A percentile compares a stretch with the other conserved stretches of the same genome.
Evolutionary conservation across 768 basidiomycete genomes (phyloP).

Genomic region (Termitomyces sp.): DNA sequence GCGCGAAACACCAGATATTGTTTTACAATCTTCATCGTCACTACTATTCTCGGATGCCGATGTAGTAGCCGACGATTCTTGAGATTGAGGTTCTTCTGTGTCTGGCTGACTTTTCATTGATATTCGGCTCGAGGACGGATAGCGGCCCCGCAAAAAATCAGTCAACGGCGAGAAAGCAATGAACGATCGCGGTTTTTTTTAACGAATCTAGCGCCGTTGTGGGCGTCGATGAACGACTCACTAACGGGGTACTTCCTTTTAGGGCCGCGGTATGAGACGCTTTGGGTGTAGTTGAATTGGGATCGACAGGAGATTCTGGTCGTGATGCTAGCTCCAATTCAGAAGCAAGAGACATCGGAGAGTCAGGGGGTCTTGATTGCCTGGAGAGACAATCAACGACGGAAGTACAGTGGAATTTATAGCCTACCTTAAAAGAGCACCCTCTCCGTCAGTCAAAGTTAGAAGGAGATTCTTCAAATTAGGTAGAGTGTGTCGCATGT

Average conservation of each 20-base stretch:
- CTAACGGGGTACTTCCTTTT: constrained; percentile 36
- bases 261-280: constrained; percentile 19
- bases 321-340: constrained; percentile 17
- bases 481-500: constrained; percentile 93
- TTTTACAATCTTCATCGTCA: constrained; percentile 38
- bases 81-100: constrained; percentile 11
- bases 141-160: constrained; percentile 56
- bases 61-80: constrained; percentile 8
- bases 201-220: constrained; percentile 34
- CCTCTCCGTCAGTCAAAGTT: constrained; percentile 72
- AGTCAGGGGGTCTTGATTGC: constrained; percentile 15
- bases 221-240: constrained; percentile 56
- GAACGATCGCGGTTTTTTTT: constrained; percentile 39
- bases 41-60: constrained; percentile 13
- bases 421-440: constrained; percentile 40
- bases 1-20: constrained; percentile 21
- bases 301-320: constrained; percentile 18
- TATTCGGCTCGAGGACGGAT: constrained; percentile 41
- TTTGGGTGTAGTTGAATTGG: constrained; percentile 29
- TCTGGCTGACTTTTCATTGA: constrained; percentile 10
- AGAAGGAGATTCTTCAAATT: constrained; percentile 93
- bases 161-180: constrained; percentile 59
- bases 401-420: constrained; percentile 9
- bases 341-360: constrained; percentile 22
- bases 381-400: constrained; percentile 16